phyloP scores from a whole-genome alignment of 441 rosid species.

The Bocquillonia castaneifolia region DNA sequence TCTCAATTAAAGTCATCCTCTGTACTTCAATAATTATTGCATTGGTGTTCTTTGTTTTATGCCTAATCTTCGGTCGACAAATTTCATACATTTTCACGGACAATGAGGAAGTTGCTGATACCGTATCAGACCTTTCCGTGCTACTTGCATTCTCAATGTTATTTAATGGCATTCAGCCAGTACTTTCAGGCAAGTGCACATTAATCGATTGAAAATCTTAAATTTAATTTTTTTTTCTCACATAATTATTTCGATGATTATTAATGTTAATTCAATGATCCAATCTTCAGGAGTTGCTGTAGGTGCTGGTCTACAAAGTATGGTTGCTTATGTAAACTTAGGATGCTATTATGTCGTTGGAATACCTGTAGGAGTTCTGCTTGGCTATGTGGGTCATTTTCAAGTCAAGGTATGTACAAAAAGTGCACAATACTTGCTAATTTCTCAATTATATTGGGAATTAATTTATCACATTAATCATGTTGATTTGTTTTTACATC shows the following conservation, averaged over 20 bases:
- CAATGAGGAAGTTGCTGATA: constrained; percentile 28
- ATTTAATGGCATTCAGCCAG: constrained; percentile 33
- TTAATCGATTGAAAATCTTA: not conserved
- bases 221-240: not conserved
- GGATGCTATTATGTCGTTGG: constrained; percentile 50
- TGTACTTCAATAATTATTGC: constrained; percentile 26
- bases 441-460: too few relatives aligned
- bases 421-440: not conserved
- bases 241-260: not conserved
- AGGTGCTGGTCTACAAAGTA: constrained; percentile 58
- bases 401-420: constrained; percentile 27
- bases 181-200: constrained; percentile 13
- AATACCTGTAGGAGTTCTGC: constrained; percentile 41
- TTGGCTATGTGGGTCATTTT: constrained; percentile 41
- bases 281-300: constrained; percentile 47
- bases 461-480: too few relatives aligned
- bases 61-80: constrained; percentile 26
- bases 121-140: constrained; percentile 35
- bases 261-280: not conserved
- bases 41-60: constrained; percentile 26
- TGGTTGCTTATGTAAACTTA: constrained; percentile 49
- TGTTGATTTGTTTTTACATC: not conserved
- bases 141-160: constrained; percentile 41
- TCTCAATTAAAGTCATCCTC: constrained; percentile 29
- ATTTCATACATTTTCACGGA: constrained; percentile 33